These are phyloP conservation scores for Quercus ilex DNA, from an alignment of 306 rosid genomes.

Conservation along the genomic window DNA sequence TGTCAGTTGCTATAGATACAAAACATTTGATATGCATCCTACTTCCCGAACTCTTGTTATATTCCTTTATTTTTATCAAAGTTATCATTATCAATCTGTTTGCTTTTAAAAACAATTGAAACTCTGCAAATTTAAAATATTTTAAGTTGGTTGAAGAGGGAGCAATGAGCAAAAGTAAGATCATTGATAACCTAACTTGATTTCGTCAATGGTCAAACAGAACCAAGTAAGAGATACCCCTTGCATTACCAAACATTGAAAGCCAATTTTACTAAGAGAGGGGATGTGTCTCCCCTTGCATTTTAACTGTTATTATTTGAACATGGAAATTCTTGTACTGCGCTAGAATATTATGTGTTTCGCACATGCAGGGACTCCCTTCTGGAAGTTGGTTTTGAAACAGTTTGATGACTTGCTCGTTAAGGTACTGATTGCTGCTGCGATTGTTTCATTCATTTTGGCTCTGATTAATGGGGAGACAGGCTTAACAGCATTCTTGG, in stretches of 20 bases:
- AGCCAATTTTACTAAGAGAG: background rate
- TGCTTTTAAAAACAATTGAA: background rate
- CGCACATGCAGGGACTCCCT: constrained; percentile 74
- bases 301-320: background rate
- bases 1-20: background rate
- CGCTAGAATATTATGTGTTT: constrained; percentile 23
- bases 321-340: constrained; percentile 3
- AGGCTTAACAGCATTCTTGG: constrained; percentile 89
- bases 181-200: background rate
- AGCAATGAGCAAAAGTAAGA: background rate
- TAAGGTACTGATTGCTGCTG: constrained; percentile 85
- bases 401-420: constrained; percentile 98
- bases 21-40: background rate
- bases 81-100: background rate
- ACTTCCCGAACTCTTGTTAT: background rate
- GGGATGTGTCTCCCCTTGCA: background rate
- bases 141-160: background rate
- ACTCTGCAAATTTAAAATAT: background rate
- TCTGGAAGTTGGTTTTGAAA: constrained; percentile 92
- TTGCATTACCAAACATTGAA: background rate
- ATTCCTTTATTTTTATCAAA: background rate
- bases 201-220: background rate
- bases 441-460: constrained; percentile 75
- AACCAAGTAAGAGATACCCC: background rate
- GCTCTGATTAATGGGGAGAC: constrained; percentile 94